Percentiles rank a stretch among this genome's conserved stretches.
Evolutionary conservation across 257 asterid species (phyloP).

Genomic region (Solanum lignicaule): DNA sequence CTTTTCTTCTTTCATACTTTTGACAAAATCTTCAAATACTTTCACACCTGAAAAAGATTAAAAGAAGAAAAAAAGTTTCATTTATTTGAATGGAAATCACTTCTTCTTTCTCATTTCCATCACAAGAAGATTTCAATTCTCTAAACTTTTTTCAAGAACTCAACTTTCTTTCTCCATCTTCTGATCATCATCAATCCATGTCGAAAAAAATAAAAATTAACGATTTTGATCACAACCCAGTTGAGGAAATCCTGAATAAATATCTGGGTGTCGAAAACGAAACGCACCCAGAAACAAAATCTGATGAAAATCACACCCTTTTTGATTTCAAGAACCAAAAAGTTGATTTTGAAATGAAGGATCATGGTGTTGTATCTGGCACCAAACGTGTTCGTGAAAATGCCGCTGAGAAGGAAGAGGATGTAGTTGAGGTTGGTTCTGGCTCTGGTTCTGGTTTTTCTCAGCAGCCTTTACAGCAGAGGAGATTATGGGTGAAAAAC

Average conservation of each 20-base stretch:
- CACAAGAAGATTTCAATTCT: conserved; percentile 14
- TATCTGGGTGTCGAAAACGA: neutral
- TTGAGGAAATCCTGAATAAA: conserved; percentile 15
- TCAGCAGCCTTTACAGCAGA: conserved; percentile 10
- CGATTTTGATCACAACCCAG: neutral
- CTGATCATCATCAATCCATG: neutral
- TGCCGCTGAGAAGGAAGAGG: neutral
- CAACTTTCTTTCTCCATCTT: neutral
- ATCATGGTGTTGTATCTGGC: neutral
- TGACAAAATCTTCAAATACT: conserved; percentile 3
- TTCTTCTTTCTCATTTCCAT: conserved; percentile 28
- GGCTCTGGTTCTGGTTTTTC: neutral
- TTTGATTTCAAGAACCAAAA: neutral
- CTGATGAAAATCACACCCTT: neutral
- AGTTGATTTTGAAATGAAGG: neutral
- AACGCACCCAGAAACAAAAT: neutral
- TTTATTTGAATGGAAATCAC: conserved; percentile 31
- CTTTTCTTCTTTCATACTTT: neutral
- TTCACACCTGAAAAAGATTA: conserved; percentile 1
- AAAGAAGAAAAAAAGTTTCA: neutral
- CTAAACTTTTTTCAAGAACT: conserved; percentile 18
- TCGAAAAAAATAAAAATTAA: neutral
- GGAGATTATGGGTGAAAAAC: conserved; percentile 69
- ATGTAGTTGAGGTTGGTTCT: neutral
- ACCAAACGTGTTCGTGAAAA: neutral